Conservation (phyloP, 768 basidiomycete genomes). For the Calocera cornea region DNA sequence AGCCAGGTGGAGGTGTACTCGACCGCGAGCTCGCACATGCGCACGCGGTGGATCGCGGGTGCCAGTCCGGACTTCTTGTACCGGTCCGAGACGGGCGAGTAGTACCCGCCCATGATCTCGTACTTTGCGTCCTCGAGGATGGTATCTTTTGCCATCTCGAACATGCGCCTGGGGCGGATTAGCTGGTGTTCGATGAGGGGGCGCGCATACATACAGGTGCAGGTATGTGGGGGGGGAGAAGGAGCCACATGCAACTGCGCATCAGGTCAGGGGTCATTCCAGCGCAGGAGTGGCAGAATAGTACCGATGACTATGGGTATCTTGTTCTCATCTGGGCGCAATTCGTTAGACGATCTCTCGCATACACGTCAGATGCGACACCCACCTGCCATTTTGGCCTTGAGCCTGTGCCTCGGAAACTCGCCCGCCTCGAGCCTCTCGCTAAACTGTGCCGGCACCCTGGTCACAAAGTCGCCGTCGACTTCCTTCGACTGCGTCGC, state of each 20-base stretch:
- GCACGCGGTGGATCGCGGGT: conserved; percentile 57
- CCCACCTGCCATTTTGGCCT: conserved; percentile 11
- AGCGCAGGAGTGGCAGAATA: background rate
- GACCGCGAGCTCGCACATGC: conserved; percentile 79
- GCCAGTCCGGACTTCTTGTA: conserved; percentile 96
- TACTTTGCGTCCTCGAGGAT: conserved; percentile 82
- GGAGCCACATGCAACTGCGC: conserved; percentile 93
- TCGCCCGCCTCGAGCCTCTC: conserved; percentile 9
- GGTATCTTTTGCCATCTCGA: conserved; percentile 98
- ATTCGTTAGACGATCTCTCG: background rate
- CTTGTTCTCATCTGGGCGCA: conserved; percentile 10
- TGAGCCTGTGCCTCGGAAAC: conserved; percentile 14
- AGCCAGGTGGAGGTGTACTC: conserved; percentile 87
- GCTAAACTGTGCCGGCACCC: background rate
- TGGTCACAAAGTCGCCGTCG: background rate
- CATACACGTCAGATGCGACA: background rate
- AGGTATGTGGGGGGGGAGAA: conserved; percentile 98
- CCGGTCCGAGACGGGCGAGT: conserved; percentile 88
- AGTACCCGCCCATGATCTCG: conserved; percentile 89
- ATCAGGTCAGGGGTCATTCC: conserved; percentile 24
- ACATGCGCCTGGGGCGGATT: conserved; percentile 53
- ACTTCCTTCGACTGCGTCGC: background rate
- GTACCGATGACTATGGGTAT: conserved; percentile 13
- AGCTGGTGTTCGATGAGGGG: background rate
- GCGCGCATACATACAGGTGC: conserved; percentile 39